Base-by-base conservation (phyloP, 805 yeast species). In the Candida verbasci region DNA sequence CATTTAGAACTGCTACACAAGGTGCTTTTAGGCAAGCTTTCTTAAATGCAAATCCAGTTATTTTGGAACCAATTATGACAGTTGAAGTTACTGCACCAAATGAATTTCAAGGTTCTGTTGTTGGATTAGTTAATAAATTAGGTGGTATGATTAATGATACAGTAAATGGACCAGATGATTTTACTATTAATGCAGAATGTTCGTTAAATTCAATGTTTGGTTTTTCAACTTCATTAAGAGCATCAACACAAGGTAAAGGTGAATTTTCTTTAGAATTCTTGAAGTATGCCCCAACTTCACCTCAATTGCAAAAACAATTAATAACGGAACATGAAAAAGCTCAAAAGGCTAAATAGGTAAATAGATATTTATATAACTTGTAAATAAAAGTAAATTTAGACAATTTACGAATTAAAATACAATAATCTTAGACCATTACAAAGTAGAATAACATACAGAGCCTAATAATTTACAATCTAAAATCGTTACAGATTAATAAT, bases 191-290 rank as follows among this genome's bases (percentile, higher is more conserved):
- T 39, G 94, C 97, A 22, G 97, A 93, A 61, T 91, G 97, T 69
- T 84, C 97, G n/a, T 78, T 93, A 65, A 89, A 89, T 70, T 78
- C 86, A 44, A 79, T 93, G 87, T 93, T 93, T 61, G 98, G 98
- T 25, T 86, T 93, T 57, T 96, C 97, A 6, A 86, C 97, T 7
- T 78, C 86, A 17, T 73, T 93, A 56, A 83, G 99, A 72, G 97
- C 98, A 15, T 80, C 86, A 42, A 91, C 98, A 11, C 98, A 93
- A 66, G 99, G 99, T 66, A 93, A 93, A 61, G 98, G 99, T 54
- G 97, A 94, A 67, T 93, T 93, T 62, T 78, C 96, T 2, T 74
- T 93, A 62, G 99, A 93, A 62, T 93, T 93, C 70, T 82, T 85
- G 57, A 85, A 87, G 54, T 93, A 91, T 60, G 78, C 91, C 34